These are phyloP conservation scores for Aspergillus flavus DNA, from an alignment of 2,329 filamentous ascomycete genomes.

Conservation along the genomic window DNA sequence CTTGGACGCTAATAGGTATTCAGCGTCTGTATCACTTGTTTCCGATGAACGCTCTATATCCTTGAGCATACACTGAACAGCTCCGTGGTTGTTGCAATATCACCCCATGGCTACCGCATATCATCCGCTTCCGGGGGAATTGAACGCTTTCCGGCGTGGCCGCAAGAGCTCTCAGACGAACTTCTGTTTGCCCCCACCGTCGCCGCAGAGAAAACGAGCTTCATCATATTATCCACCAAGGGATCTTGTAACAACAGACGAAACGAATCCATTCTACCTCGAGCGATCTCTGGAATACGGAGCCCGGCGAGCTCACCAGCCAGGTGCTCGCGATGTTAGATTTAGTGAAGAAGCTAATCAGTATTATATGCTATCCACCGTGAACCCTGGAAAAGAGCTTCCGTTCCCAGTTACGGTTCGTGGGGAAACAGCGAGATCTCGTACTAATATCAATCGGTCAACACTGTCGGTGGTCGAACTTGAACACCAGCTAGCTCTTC, in stretches of 20 bases:
- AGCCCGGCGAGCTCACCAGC: constrained; percentile 28
- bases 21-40: constrained; percentile 13
- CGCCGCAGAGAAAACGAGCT: constrained; percentile 31
- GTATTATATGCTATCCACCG: constrained; percentile 34
- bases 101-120: constrained; percentile 44
- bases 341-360: constrained; percentile 32
- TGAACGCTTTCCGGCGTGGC: constrained; percentile 34
- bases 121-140: constrained; percentile 35
- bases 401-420: constrained; percentile 14
- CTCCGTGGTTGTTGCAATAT: constrained; percentile 22
- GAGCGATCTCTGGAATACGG: constrained; percentile 36
- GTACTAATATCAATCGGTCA: constrained; percentile 28
- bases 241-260: constrained; percentile 31
- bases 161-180: constrained; percentile 37
- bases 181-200: constrained; percentile 30
- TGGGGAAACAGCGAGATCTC: constrained; percentile 15
- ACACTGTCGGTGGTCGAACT: constrained; percentile 35
- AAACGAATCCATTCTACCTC: constrained; percentile 44
- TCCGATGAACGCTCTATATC: constrained; percentile 15
- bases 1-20: constrained; percentile 14
- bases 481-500: constrained; percentile 33
- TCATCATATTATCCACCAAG: constrained; percentile 35
- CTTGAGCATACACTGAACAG: constrained; percentile 10
- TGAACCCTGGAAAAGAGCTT: constrained; percentile 25
- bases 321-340: constrained; percentile 35